Conservation (phyloP, 805 yeast genomes). For the Saccharomycopsis javanensis region DNA sequence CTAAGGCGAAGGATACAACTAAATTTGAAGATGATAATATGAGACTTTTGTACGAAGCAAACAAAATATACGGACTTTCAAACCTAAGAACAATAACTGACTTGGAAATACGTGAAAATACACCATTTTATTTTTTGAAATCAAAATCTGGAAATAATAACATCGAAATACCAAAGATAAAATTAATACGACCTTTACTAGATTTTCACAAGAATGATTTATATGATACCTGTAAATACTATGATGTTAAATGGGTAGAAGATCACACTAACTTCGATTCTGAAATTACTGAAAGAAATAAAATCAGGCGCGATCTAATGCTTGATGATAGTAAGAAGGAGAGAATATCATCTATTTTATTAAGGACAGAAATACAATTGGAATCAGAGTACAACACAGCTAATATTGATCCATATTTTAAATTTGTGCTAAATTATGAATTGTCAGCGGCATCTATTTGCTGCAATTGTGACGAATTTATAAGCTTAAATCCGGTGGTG, state of each 20-base stretch:
- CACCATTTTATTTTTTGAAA: background rate
- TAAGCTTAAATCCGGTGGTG: background rate
- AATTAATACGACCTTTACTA: slow-evolving; percentile 29
- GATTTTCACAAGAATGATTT: slow-evolving; percentile 25
- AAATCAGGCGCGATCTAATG: slow-evolving; percentile 6
- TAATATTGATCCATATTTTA: background rate
- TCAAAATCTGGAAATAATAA: background rate
- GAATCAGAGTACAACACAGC: background rate
- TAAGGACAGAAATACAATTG: background rate
- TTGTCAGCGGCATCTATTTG: slow-evolving; percentile 2
- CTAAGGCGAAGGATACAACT: slow-evolving; percentile 21
- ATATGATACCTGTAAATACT: slow-evolving; percentile 24
- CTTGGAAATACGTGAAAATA: background rate
- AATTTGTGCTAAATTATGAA: background rate
- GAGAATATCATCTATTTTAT: background rate
- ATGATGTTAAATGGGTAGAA: slow-evolving; percentile 32
- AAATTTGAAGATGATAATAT: background rate
- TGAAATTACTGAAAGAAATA: slow-evolving; percentile 30
- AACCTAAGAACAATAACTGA: background rate
- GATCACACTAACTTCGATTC: slow-evolving; percentile 32
- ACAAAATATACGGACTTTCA: slow-evolving; percentile 19
- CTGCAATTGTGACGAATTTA: slow-evolving; percentile 22
- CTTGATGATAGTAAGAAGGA: background rate
- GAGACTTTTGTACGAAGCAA: slow-evolving; percentile 23
- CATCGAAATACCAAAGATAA: background rate